Conservation (phyloP, 495 filamentous ascomycete species). For the Daldinia bambusicola region DNA sequence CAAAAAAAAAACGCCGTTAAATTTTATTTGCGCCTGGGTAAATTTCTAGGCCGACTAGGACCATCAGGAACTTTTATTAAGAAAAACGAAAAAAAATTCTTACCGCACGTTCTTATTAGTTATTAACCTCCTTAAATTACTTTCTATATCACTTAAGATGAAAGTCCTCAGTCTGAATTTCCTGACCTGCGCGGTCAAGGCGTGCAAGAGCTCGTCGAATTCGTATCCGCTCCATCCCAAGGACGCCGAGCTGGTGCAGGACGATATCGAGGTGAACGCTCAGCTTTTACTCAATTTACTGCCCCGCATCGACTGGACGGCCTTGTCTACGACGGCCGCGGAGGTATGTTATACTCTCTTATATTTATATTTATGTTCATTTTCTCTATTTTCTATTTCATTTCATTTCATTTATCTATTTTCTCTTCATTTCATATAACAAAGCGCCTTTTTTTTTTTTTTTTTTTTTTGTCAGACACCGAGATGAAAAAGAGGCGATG, state of each 20-base stretch:
- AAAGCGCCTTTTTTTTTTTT: too few species aligned
- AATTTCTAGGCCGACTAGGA: constrained; percentile 8
- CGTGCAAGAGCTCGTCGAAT: constrained; percentile 79
- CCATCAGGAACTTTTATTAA: neutral
- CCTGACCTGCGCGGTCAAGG: constrained; percentile 92
- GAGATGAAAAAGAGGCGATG: neutral
- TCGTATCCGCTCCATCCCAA: constrained; percentile 92
- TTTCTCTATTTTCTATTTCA: constrained; percentile 5
- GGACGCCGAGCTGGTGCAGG: constrained; percentile 86
- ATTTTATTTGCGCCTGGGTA: constrained; percentile 24
- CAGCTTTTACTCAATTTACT: constrained; percentile 83
- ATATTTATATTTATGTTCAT: too few species aligned
- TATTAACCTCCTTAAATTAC: constrained; percentile 6
- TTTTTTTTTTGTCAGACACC: too few species aligned
- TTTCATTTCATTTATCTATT: neutral
- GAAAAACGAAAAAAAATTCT: constrained; percentile 30
- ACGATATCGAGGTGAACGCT: constrained; percentile 81
- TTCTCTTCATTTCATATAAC: too few species aligned
- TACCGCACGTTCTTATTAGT: neutral
- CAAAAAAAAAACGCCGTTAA: constrained; percentile 14
- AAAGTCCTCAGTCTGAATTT: constrained; percentile 98
- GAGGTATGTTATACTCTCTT: too few species aligned
- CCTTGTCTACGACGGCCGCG: constrained; percentile 73
- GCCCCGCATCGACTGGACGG: constrained; percentile 88
- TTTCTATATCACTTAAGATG: constrained; percentile 63